Evolutionary conservation across 768 basidiomycete species (phyloP).

Genomic region (Nidularia pulvinata): DNA sequence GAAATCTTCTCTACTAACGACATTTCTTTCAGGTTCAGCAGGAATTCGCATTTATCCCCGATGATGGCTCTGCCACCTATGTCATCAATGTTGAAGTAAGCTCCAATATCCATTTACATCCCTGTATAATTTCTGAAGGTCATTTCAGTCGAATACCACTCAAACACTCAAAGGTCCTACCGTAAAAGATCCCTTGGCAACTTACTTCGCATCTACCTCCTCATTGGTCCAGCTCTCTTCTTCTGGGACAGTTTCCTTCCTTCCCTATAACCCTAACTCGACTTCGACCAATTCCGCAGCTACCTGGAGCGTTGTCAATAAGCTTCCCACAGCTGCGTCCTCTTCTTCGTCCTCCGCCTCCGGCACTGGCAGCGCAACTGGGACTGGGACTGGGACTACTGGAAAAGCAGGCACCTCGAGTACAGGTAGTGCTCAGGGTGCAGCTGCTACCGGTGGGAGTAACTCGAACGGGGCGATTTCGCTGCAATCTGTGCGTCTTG

Average conservation of each 20-base stretch:
- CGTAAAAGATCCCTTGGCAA: slow-evolving; percentile 55
- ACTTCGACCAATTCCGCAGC: slow-evolving; percentile 38
- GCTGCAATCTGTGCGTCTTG: background rate
- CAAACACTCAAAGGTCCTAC: slow-evolving; percentile 58
- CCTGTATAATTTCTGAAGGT: background rate
- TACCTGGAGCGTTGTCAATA: slow-evolving; percentile 45
- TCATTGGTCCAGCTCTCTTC: slow-evolving; percentile 71
- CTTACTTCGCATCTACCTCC: slow-evolving; percentile 61
- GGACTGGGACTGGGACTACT: slow-evolving; percentile 1
- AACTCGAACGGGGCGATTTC: background rate
- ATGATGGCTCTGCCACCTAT: slow-evolving; percentile 70
- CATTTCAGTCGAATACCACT: slow-evolving; percentile 59
- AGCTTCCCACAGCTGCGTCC: slow-evolving; percentile 35
- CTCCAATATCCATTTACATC: too few relatives aligned
- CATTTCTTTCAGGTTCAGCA: slow-evolving; percentile 50
- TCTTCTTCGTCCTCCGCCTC: background rate
- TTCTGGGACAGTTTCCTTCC: slow-evolving; percentile 56
- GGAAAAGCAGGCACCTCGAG: background rate
- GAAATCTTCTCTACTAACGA: background rate
- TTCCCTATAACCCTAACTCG: slow-evolving; percentile 53
- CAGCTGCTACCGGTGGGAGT: background rate
- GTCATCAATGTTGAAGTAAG: slow-evolving; percentile 67
- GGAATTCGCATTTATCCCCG: slow-evolving; percentile 77
- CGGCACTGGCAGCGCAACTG: background rate
- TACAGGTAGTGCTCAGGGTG: background rate